These are phyloP conservation scores for Rhizopus arrhizus DNA, from an alignment of 371 early-diverging fungal genomes.

Conservation along the genomic window DNA sequence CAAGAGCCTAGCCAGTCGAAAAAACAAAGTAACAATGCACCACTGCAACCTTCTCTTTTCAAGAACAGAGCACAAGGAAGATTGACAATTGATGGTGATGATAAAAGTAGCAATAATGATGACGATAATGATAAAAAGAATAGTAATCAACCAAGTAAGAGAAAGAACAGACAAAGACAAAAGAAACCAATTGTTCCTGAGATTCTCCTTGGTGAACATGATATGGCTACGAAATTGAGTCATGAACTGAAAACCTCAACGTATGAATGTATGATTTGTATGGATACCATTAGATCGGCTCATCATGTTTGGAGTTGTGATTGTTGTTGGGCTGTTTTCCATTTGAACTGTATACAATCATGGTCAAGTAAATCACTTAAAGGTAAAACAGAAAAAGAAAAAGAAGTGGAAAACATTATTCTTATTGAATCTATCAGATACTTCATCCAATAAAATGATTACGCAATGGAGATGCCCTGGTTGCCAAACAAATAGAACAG, in stretches of 20 bases:
- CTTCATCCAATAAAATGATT: constrained; percentile 35
- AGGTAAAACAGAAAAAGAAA: constrained; percentile 39
- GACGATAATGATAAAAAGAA: background rate
- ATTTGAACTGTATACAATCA: constrained; percentile 75
- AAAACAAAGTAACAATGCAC: background rate
- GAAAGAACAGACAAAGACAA: constrained; percentile 12
- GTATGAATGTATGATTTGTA: constrained; percentile 96
- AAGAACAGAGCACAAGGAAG: constrained; percentile 48
- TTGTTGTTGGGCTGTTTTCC: constrained; percentile 89
- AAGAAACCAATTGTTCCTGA: constrained; percentile 7
- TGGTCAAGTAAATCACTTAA: constrained; percentile 72
- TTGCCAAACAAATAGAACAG: constrained; percentile 76
- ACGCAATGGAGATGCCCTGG: constrained; percentile 91
- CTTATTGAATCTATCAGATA: constrained; percentile 20
- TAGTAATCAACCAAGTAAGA: constrained; percentile 1
- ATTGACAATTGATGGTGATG: constrained; percentile 29
- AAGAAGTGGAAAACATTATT: background rate
- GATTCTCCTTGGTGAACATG: constrained; percentile 38
- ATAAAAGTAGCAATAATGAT: background rate
- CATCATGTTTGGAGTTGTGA: constrained; percentile 84
- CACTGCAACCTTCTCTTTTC: background rate
- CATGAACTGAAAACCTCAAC: constrained; percentile 64
- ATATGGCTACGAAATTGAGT: constrained; percentile 63
- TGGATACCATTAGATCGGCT: constrained; percentile 72
- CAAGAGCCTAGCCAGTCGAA: background rate